phyloP scores from a whole-genome alignment of 176 grass and related monocot genomes.

The Guadua angustifolia region DNA sequence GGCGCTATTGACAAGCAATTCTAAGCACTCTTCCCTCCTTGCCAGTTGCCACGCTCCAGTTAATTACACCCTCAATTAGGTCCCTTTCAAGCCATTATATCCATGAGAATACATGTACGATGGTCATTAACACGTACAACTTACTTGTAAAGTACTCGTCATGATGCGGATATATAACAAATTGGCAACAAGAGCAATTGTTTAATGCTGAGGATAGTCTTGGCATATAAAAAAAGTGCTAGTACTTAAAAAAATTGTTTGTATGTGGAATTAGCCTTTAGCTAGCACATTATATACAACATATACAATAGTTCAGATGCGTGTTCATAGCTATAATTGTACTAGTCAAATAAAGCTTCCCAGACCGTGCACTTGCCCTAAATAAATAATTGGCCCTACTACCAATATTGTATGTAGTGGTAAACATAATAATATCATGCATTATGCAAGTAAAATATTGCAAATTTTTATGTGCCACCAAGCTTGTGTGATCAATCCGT shows the following conservation, averaged over 20 bases:
- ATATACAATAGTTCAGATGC: slow-evolving; percentile 43
- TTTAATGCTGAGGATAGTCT: slow-evolving; percentile 53
- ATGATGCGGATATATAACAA: slow-evolving; percentile 43
- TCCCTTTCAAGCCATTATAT: slow-evolving; percentile 43
- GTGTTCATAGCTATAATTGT: slow-evolving; percentile 45
- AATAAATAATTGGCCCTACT: slow-evolving; percentile 45
- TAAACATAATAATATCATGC: slow-evolving; percentile 45
- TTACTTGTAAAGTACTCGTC: slow-evolving; percentile 43
- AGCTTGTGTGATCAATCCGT: slow-evolving; percentile 44
- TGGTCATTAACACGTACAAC: slow-evolving; percentile 50
- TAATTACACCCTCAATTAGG: slow-evolving; percentile 35
- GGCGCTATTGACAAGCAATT: slow-evolving; percentile 36
- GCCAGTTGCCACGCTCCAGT: slow-evolving; percentile 30
- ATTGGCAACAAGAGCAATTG: slow-evolving; percentile 36
- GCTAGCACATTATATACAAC: slow-evolving; percentile 20
- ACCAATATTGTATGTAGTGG: slow-evolving; percentile 49
- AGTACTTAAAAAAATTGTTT: slow-evolving; percentile 36
- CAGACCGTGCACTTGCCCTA: slow-evolving; percentile 50
- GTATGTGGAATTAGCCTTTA: slow-evolving; percentile 40
- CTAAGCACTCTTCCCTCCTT: slow-evolving; percentile 37
- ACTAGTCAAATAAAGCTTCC: slow-evolving; percentile 62
- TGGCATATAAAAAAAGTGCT: slow-evolving; percentile 31
- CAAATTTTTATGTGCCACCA: slow-evolving; percentile 7
- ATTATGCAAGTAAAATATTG: slow-evolving; percentile 42
- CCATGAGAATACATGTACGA: slow-evolving; percentile 41